These are phyloP conservation scores for Dictyostelium capitatum DNA, from an alignment of 78 protist species.

Conservation along the genomic window DNA sequence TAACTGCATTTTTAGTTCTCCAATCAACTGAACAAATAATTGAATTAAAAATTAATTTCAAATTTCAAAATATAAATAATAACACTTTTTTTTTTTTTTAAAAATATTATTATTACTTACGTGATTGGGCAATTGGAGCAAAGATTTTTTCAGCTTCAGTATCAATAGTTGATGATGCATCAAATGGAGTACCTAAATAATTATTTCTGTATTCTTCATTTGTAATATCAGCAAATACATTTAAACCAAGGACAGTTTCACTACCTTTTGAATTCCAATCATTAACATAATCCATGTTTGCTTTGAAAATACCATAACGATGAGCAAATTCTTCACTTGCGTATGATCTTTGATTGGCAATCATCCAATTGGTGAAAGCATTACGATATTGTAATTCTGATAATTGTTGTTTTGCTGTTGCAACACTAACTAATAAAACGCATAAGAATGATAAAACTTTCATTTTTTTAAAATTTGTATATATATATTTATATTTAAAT, in stretches of 20 bases:
- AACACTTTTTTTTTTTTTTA: too few relatives aligned
- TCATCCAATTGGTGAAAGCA: constrained; percentile 61
- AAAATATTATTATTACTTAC: too few relatives aligned
- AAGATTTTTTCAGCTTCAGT: not conserved
- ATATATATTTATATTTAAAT: too few relatives aligned
- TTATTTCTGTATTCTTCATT: constrained; percentile 51
- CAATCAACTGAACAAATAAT: too few relatives aligned
- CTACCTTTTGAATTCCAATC: constrained; percentile 61
- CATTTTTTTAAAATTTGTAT: constrained; percentile 3
- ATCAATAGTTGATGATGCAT: not conserved
- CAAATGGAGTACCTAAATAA: constrained; percentile 39
- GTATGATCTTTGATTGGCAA: constrained; percentile 6
- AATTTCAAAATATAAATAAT: too few relatives aligned
- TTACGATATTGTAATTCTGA: constrained; percentile 23
- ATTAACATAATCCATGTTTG: constrained; percentile 54
- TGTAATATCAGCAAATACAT: constrained; percentile 67
- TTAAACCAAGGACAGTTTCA: constrained; percentile 65
- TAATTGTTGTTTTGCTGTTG: constrained; percentile 13
- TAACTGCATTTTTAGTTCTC: constrained; percentile 84
- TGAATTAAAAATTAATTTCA: too few relatives aligned
- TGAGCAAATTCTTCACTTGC: constrained; percentile 17
- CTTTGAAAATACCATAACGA: constrained; percentile 62
- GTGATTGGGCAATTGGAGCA: not conserved
- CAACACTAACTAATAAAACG: constrained; percentile 9
- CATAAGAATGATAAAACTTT: not conserved